Evolutionary conservation across 345 rosid genomes (phyloP).

Genomic region (Citrus medica): DNA sequence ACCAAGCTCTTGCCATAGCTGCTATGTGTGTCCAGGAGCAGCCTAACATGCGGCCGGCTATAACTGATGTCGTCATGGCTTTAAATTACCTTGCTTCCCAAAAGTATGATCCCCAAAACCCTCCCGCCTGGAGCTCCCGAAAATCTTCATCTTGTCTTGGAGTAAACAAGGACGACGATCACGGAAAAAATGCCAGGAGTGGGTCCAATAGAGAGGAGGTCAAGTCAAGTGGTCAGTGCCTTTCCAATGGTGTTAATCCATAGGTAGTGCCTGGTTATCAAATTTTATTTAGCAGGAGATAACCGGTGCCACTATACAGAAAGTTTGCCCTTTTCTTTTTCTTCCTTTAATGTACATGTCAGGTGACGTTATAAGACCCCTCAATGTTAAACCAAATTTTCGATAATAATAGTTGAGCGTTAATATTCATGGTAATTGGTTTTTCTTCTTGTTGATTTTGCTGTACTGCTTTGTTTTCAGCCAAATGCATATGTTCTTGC

Average conservation of each 20-base stretch:
- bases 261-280: slow-evolving; percentile 26
- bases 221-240: slow-evolving; percentile 6
- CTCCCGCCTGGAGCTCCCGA: slow-evolving; percentile 26
- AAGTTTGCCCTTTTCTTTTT: neutral
- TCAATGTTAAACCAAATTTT: slow-evolving; percentile 23
- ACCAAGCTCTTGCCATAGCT: slow-evolving; percentile 88
- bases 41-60: slow-evolving; percentile 72
- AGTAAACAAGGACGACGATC: slow-evolving; percentile 10
- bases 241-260: slow-evolving; percentile 12
- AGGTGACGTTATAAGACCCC: slow-evolving; percentile 30
- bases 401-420: slow-evolving; percentile 15
- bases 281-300: slow-evolving; percentile 31
- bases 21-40: slow-evolving; percentile 97
- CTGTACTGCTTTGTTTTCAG: neutral
- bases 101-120: slow-evolving; percentile 37
- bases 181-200: slow-evolving; percentile 3
- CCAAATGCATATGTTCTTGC: neutral
- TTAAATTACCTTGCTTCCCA: slow-evolving; percentile 74
- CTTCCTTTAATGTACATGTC: slow-evolving; percentile 36
- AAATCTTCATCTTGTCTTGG: slow-evolving; percentile 15
- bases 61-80: slow-evolving; percentile 78
- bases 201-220: neutral
- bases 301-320: slow-evolving; percentile 26
- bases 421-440: neutral
- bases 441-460: neutral